Evolutionary conservation across 192 early-diverging fungal species (phyloP).

Genomic region (Entomortierella beljakovae): DNA sequence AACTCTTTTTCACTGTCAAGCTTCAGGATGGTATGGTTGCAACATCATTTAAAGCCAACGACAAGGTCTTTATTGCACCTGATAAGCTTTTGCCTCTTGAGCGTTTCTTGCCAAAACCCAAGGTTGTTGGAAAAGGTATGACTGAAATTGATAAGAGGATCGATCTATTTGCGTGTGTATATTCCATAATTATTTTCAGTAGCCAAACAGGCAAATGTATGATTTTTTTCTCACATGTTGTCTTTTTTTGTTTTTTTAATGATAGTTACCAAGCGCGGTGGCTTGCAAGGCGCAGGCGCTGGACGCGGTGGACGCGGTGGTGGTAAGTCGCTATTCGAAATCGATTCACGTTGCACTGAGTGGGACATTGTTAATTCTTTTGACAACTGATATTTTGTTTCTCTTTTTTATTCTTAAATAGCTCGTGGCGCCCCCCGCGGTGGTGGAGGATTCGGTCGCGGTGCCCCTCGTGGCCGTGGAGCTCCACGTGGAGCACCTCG

Average conservation of each 20-base stretch:
- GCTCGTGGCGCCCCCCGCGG: conserved; percentile 50
- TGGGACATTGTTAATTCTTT: background rate
- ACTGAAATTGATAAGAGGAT: background rate
- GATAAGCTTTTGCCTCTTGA: conserved; percentile 97
- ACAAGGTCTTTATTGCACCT: conserved; percentile 93
- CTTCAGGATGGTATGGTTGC: conserved; percentile 93
- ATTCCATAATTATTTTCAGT: too few relatives aligned
- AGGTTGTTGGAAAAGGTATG: conserved; percentile 72
- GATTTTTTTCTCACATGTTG: background rate
- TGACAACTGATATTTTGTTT: background rate
- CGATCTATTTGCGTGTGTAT: too few relatives aligned
- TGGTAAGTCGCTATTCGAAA: conserved; percentile 17
- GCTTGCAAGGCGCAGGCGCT: conserved; percentile 71
- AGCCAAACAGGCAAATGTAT: too few relatives aligned
- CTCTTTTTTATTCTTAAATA: conserved; percentile 26
- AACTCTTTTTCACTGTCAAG: conserved; percentile 98
- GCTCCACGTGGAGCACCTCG: conserved; percentile 62
- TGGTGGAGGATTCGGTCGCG: conserved; percentile 50
- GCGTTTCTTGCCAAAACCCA: conserved; percentile 96
- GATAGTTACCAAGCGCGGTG: conserved; percentile 59
- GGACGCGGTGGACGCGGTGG: conserved; percentile 71
- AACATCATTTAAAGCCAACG: conserved; percentile 88
- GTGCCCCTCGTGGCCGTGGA: conserved; percentile 45
- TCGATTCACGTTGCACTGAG: background rate
- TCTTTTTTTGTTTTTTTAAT: background rate